These are phyloP conservation scores for Jackrogersella minutella DNA, from an alignment of 495 filamentous ascomycete species.

Conservation along the genomic window DNA sequence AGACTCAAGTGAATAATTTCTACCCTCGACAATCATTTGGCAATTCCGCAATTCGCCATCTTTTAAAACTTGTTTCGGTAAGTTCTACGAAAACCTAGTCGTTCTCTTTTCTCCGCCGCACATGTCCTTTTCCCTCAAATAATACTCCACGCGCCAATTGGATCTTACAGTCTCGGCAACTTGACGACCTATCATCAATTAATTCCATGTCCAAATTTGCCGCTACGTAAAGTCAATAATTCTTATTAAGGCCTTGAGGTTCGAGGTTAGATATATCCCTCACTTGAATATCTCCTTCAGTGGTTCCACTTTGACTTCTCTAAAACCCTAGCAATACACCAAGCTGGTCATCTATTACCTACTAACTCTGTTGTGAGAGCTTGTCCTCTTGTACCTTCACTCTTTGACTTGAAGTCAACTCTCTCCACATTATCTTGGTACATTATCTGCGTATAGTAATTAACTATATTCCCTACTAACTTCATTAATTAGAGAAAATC, in stretches of 20 bases:
- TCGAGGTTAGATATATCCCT: conserved; percentile 1
- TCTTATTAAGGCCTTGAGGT: no score
- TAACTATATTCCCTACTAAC: neutral
- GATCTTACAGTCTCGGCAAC: conserved; percentile 27
- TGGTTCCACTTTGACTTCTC: conserved; percentile 16
- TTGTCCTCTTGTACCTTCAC: conserved; percentile 10
- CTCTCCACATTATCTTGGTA: conserved; percentile 2
- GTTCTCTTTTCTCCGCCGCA: conserved; percentile 17
- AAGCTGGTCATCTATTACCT: neutral
- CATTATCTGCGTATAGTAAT: neutral
- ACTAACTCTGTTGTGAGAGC: conserved; percentile 20
- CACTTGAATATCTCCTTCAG: neutral
- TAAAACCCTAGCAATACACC: conserved; percentile 3
- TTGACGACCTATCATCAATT: conserved; percentile 30
- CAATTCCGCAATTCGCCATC: neutral
- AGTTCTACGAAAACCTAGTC: conserved; percentile 29
- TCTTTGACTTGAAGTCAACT: conserved; percentile 21
- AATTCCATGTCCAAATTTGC: conserved; percentile 9
- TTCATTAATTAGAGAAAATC: no score
- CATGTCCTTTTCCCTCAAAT: conserved; percentile 29
- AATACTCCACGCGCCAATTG: conserved; percentile 31
- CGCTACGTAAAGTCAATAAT: neutral
- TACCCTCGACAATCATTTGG: neutral
- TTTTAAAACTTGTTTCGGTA: conserved; percentile 30
- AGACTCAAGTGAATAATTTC: neutral